Conservation (phyloP, 371 early-diverging fungal species). For the Mortierella sp. region DNA sequence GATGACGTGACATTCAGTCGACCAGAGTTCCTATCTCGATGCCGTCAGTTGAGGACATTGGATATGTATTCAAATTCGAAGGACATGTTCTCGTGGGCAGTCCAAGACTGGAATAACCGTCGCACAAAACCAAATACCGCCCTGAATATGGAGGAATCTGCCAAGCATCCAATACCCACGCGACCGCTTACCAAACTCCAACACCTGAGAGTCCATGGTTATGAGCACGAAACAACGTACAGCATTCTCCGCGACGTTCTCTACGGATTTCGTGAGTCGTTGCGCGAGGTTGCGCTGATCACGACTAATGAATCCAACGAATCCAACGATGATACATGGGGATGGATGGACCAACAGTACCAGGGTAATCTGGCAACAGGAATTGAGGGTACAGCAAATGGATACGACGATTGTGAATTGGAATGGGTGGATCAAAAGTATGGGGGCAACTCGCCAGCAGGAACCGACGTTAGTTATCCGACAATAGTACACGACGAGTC, state of each 20-base stretch:
- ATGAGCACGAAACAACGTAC: constrained; percentile 13
- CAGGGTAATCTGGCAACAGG: neutral
- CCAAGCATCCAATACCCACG: neutral
- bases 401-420: too few species aligned
- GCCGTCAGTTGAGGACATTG: constrained; percentile 22
- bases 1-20: constrained; percentile 27
- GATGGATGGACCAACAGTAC: constrained; percentile 25
- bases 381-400: too few species aligned
- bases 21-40: constrained; percentile 33
- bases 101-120: constrained; percentile 28
- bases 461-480: too few species aligned
- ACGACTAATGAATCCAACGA: constrained; percentile 16
- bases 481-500: too few species aligned
- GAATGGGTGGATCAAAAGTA: neutral
- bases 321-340: constrained; percentile 9
- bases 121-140: neutral
- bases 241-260: constrained; percentile 27
- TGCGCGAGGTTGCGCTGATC: constrained; percentile 11
- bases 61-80: constrained; percentile 23
- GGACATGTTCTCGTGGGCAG: constrained; percentile 42
- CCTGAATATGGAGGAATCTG: too few species aligned
- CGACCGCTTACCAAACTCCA: constrained; percentile 10
- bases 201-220: constrained; percentile 21
- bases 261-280: constrained; percentile 33
- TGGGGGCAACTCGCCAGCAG: neutral